Percentiles rank a stretch among this genome's conserved stretches.
phyloP scores from a whole-genome alignment of 2,329 filamentous ascomycete genomes.

The Apiospora koreana region DNA sequence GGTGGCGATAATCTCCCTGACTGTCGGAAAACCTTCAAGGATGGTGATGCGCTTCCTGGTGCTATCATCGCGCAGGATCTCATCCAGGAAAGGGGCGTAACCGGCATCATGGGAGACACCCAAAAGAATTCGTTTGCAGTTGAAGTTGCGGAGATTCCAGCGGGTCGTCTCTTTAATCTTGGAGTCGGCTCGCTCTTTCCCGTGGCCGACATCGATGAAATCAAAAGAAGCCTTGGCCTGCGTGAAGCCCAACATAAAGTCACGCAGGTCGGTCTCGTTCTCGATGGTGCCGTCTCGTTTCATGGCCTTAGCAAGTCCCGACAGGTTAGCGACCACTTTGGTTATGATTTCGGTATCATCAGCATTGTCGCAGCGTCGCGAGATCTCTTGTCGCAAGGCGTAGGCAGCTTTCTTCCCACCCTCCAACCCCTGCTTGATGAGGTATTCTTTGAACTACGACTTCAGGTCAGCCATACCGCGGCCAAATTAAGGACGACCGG shows the following conservation, averaged over 20 bases:
- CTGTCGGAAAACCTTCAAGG: slow-evolving; percentile 54
- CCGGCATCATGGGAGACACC: slow-evolving; percentile 63
- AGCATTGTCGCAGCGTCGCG: slow-evolving; percentile 45
- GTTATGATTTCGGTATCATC: slow-evolving; percentile 55
- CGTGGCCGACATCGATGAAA: slow-evolving; percentile 63
- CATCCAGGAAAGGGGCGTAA: slow-evolving; percentile 61
- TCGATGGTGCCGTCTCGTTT: slow-evolving; percentile 47
- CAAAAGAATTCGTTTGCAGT: slow-evolving; percentile 62
- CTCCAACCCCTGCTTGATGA: slow-evolving; percentile 54
- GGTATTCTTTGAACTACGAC: slow-evolving; percentile 56
- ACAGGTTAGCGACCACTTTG: slow-evolving; percentile 58
- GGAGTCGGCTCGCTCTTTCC: slow-evolving; percentile 58
- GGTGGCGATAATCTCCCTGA: slow-evolving; percentile 50
- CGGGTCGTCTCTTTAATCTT: slow-evolving; percentile 60
- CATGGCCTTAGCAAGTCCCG: slow-evolving; percentile 51
- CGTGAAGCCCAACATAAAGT: slow-evolving; percentile 63
- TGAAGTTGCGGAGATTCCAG: slow-evolving; percentile 61
- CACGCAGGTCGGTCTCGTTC: slow-evolving; percentile 46
- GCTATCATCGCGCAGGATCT: slow-evolving; percentile 48
- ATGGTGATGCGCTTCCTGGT: slow-evolving; percentile 49
- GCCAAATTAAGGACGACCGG: slow-evolving; percentile 17
- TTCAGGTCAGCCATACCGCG: slow-evolving; percentile 8
- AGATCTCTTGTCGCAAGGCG: slow-evolving; percentile 49
- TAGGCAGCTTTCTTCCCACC: slow-evolving; percentile 56
- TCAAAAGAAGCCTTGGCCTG: slow-evolving; percentile 61